Conservation (phyloP, 768 basidiomycete species). For the Atractiella rhizophila region DNA sequence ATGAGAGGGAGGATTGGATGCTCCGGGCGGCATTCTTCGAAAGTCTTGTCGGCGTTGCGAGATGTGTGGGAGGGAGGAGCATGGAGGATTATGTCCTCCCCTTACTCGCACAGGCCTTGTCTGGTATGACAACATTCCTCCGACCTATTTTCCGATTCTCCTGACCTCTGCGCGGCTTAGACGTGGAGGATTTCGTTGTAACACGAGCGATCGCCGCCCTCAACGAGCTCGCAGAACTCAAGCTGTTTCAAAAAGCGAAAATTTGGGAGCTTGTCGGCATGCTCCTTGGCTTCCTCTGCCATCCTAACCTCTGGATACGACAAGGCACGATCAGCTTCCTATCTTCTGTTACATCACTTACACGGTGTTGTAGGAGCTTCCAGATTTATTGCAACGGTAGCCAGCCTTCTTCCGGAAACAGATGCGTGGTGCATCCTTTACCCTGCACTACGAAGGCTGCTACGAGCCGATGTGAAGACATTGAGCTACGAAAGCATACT, state of each 20-base stretch:
- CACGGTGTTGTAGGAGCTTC: conserved; percentile 35
- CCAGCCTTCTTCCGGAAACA: conserved; percentile 51
- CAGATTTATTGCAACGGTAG: conserved; percentile 65
- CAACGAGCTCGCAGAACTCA: conserved; percentile 67
- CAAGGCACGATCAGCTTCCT: conserved; percentile 33
- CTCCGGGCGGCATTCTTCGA: conserved; percentile 80
- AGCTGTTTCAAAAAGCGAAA: conserved; percentile 76
- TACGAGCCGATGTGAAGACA: conserved; percentile 53
- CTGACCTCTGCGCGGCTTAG: conserved; percentile 24
- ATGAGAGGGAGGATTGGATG: conserved; percentile 62
- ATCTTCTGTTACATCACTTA: background rate
- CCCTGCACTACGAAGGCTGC: conserved; percentile 59
- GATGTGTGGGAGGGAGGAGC: conserved; percentile 69
- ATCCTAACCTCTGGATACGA: conserved; percentile 85
- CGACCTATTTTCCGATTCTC: background rate
- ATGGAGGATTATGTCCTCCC: conserved; percentile 94
- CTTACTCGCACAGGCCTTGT: conserved; percentile 78
- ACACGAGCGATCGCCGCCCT: conserved; percentile 67
- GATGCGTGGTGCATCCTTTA: conserved; percentile 97
- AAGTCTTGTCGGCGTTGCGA: conserved; percentile 81
- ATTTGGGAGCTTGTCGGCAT: conserved; percentile 89
- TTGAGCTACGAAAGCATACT: conserved; percentile 55
- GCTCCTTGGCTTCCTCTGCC: conserved; percentile 66
- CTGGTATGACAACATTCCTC: conserved; percentile 31
- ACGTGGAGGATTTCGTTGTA: conserved; percentile 83